A percentile compares a stretch with the other conserved stretches of the same genome.
These are phyloP conservation scores for Phytophthora cactorum DNA, from an alignment of 352 stramenopile genomes.

Conservation along the genomic window DNA sequence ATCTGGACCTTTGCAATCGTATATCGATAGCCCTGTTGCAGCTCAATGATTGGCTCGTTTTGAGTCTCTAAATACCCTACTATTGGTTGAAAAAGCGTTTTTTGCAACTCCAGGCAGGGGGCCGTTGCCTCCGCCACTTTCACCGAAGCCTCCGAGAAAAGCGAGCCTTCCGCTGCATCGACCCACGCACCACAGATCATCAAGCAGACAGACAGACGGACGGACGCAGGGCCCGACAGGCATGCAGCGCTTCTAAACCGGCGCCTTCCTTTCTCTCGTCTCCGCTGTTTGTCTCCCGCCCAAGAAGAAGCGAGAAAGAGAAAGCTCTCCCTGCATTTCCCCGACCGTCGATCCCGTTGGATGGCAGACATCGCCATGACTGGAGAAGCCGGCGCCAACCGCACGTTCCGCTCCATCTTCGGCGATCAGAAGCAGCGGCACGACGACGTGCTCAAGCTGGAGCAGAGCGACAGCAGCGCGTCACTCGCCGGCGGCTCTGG, in stretches of 20 bases:
- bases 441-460: conserved; percentile 32
- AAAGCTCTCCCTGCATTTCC: conserved; percentile 1
- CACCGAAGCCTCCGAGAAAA: conserved; percentile 34
- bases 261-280: conserved; percentile 39
- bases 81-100: conserved; percentile 24
- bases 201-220: conserved; percentile 25
- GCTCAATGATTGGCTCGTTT: conserved; percentile 21
- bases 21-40: background rate
- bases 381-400: conserved; percentile 54
- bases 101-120: conserved; percentile 21
- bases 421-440: conserved; percentile 26
- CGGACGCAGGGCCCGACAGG: conserved; percentile 33
- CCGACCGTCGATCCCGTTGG: conserved; percentile 11
- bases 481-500: conserved; percentile 1
- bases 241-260: conserved; percentile 50
- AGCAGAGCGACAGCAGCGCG: conserved; percentile 23
- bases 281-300: conserved; percentile 13
- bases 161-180: conserved; percentile 20
- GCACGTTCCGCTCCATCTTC: conserved; percentile 82
- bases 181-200: conserved; percentile 1
- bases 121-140: conserved; percentile 41
- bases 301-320: conserved; percentile 25
- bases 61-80: too few species aligned
- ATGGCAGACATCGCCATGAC: conserved; percentile 53
- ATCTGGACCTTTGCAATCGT: background rate